Evolutionary conservation across 495 filamentous ascomycete genomes (phyloP), one percentile per base, ranked within the genome.

Genomic region (Aeminium ludgeri): DNA sequence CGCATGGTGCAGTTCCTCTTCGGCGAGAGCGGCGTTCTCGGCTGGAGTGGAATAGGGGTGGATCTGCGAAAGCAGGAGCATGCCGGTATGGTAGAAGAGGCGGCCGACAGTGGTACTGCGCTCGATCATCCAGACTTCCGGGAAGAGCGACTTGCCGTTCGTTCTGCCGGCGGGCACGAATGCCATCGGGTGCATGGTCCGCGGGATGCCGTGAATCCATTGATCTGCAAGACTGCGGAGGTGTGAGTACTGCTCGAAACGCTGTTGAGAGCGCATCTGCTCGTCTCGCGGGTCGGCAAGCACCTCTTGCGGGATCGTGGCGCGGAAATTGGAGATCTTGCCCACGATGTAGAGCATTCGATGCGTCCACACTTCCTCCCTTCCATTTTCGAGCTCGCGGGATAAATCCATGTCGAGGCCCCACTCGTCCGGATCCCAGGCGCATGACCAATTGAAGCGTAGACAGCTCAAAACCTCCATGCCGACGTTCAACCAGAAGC

Each of bases 401-500:
- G 57, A 58, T 46, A 89, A 78, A 42, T 83, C 70, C 70, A 95
- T 78, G 50, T 95, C 80, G 30, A 96, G 59, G 2, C 80, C 80
- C 89, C 89, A 96, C 5, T 80, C 72, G 56, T 94, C 85, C 2
- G 87, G 86, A 32, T 93, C 73, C 86, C 86, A 96, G 1, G 85
- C 75, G 2, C 86, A 69, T 44, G 78, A 70, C 82, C 84, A 92
- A 58, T 84, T 84, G 57, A 85, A 82, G 44, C 81, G 74, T 16
- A 96, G 61, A 58, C 86, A 94, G 47, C 73, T 82, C 17, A 95
- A 67, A 10, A 96, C 62, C 55, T 97, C 89, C 74, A 92, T 80
- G 12, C 79, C 75, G 11, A 91, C 74, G 51, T 91, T 95, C 13
- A 94, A 60, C 86, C 87, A 95, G 60, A 96, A 96, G 57, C 86